phyloP scores from a whole-genome alignment of 2,329 filamentous ascomycete species.

The Lachnellula suecica region DNA sequence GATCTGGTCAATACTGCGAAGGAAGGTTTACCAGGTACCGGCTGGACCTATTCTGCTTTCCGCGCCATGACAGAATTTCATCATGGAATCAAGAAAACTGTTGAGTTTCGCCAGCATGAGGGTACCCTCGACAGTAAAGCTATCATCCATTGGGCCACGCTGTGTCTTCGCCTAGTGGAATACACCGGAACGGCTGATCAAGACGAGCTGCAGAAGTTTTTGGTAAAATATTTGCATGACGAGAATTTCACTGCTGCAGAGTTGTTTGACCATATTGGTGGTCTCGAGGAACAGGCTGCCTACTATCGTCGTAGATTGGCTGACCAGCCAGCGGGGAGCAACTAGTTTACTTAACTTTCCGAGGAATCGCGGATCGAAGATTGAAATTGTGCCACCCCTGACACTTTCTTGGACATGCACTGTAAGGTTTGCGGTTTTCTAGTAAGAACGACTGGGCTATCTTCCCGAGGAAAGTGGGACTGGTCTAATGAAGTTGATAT shows the following conservation, averaged over 20 bases:
- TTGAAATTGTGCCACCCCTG: too few species aligned
- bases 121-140: conserved; percentile 8
- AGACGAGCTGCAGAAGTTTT: neutral
- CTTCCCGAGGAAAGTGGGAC: too few species aligned
- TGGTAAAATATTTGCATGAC: neutral
- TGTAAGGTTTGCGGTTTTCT: too few species aligned
- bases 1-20: neutral
- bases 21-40: neutral
- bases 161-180: conserved; percentile 5
- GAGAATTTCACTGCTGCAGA: neutral
- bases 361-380: too few species aligned
- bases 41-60: neutral
- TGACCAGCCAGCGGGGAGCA: too few species aligned
- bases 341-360: too few species aligned
- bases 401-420: too few species aligned
- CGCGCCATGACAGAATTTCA: neutral
- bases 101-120: conserved; percentile 24
- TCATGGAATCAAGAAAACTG: conserved; percentile 1
- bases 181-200: neutral
- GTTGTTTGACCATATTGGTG: neutral
- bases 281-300: too few species aligned
- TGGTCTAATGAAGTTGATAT: too few species aligned
- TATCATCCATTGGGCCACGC: conserved; percentile 11
- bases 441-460: too few species aligned
- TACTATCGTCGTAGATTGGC: too few species aligned